Base-by-base conservation (phyloP, 2,329 filamentous ascomycete genomes). In the Lecanosticta acicola region DNA sequence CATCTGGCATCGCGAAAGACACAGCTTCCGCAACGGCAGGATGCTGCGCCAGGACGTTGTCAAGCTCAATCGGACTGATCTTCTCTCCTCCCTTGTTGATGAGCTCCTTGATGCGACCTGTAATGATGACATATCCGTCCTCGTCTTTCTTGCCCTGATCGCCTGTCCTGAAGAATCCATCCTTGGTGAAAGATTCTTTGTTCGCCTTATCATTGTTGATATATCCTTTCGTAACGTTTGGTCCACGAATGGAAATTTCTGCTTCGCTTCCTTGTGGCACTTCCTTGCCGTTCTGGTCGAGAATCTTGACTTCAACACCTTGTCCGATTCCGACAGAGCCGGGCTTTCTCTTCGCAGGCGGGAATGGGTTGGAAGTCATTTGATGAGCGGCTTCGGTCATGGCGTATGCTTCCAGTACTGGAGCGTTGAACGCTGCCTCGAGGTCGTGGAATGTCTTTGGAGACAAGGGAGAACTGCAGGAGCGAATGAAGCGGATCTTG, bases 81-180 rank as follows among this genome's bases (percentile, higher is more conserved):
- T 93, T 93, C 71, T 94, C 87, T 49, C 87, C 87, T 45, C 85
- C 87, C 69, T 91, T 90, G 70, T 89, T 89, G 73, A 94, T 94
- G 42, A 94, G 74, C 69, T 94, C 88, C 75, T 94, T 94, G 70
- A 94, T 94, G 43, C 88, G 77, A n/a, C 88, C 88, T 0, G 88
- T 94, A 67, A 94, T 91, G 61, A 86, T 76, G 9, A 94, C 72
- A 63, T 93, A 94, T 49, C 87, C 86, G 56, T 93, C 85, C 47
- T 79, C 70, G 59, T 94, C 87, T 63, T 80, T 76, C 69, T 84
- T 85, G 40, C 88, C 88, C 67, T 94, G 87, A 62, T 94, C 88
- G 4, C 88, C 88, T 0, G 88, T 94, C 57, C 87, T 79, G 78
- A 94, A 94, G 71, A 87, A 94, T 8, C 86, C 84, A n/a, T 74